A percentile compares a stretch with the other conserved stretches of the same genome.
These are phyloP conservation scores for Vachellia collinsii DNA, from an alignment of 306 rosid genomes.

Conservation along the genomic window DNA sequence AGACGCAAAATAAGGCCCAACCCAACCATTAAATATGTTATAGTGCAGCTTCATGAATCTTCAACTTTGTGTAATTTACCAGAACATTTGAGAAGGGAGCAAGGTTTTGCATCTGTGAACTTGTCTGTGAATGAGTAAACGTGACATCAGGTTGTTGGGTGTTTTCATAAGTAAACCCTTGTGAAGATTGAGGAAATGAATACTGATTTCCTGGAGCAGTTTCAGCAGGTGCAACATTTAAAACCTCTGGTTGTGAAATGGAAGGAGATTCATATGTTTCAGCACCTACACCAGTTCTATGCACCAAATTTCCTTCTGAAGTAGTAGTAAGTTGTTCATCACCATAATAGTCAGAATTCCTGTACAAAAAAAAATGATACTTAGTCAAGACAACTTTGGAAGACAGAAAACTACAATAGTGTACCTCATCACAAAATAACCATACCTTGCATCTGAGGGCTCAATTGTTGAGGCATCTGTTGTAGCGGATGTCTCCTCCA, in stretches of 20 bases:
- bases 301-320: slow-evolving; percentile 66
- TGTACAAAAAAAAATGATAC: slow-evolving; percentile 33
- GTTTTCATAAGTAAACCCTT: slow-evolving; percentile 69
- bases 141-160: slow-evolving; percentile 57
- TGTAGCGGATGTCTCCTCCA: slow-evolving; percentile 66
- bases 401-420: slow-evolving; percentile 4
- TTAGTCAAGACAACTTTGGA: slow-evolving; percentile 32
- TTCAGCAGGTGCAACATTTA: slow-evolving; percentile 68
- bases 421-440: neutral
- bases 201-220: slow-evolving; percentile 65
- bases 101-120: slow-evolving; percentile 74
- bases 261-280: slow-evolving; percentile 70
- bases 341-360: slow-evolving; percentile 72
- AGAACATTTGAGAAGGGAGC: slow-evolving; percentile 68
- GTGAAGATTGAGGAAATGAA: slow-evolving; percentile 68
- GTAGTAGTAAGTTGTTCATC: slow-evolving; percentile 65
- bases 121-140: slow-evolving; percentile 63
- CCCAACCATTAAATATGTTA: slow-evolving; percentile 1
- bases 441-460: slow-evolving; percentile 70
- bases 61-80: slow-evolving; percentile 48
- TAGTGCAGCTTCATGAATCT: neutral
- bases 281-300: slow-evolving; percentile 59
- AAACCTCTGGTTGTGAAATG: slow-evolving; percentile 65
- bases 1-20: neutral
- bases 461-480: slow-evolving; percentile 65